Percentiles rank a stretch among this genome's conserved stretches.
Evolutionary conservation across 176 grass and related monocot genomes (phyloP).

Genomic region (Miscanthus lutarioriparius): DNA sequence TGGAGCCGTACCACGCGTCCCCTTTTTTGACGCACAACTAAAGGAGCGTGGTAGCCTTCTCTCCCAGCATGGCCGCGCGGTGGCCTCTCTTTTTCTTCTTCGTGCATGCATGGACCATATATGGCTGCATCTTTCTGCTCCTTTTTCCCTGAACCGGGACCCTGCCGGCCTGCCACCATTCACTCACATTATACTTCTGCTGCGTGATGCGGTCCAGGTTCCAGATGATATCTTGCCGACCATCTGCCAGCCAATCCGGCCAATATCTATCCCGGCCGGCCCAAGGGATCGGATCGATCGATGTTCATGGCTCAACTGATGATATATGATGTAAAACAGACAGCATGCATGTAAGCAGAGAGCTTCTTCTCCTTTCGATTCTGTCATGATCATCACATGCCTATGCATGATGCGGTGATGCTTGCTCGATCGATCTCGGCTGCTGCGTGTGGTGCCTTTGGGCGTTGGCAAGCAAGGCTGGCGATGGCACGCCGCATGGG

Average conservation of each 20-base stretch:
- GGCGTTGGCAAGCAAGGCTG: not conserved
- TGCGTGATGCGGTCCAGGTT: not conserved
- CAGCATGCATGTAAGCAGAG: not conserved
- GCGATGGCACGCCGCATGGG: slow-evolving; percentile 1
- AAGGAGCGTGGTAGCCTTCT: not conserved
- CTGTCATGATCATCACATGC: slow-evolving; percentile 20
- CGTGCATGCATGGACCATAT: not conserved
- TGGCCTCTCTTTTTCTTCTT: slow-evolving; percentile 29
- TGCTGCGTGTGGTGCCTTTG: not conserved
- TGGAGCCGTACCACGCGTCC: not conserved
- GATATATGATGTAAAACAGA: not conserved
- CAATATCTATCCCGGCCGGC: not conserved
- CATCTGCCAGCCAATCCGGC: not conserved
- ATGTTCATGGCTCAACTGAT: slow-evolving; percentile 11
- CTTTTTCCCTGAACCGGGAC: slow-evolving; percentile 20
- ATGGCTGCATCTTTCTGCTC: not conserved
- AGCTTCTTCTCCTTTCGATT: not conserved
- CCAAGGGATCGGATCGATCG: not conserved
- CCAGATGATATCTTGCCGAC: not conserved
- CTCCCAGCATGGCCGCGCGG: slow-evolving; percentile 16
- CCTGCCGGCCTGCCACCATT: no score
- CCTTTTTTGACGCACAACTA: not conserved
- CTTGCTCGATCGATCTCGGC: not conserved
- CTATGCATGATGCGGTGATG: not conserved
- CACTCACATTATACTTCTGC: not conserved